Base-by-base conservation (phyloP, 2,329 filamentous ascomycete species). In the Ophiostoma himal-ulmi region DNA sequence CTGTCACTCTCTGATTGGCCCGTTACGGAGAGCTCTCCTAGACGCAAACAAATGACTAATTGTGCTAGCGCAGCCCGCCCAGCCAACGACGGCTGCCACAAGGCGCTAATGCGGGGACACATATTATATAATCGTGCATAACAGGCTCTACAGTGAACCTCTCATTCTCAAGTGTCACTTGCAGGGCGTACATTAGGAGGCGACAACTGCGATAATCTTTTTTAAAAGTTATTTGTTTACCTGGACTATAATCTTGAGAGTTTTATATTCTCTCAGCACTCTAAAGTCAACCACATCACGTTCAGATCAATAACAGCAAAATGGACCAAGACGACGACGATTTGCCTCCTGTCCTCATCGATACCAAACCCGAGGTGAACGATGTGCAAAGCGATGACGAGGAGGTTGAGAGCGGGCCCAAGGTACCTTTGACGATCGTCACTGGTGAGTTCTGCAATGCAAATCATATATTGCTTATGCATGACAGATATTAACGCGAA, bases 351-450 rank as follows among this genome's bases (percentile, higher is more conserved):
- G 85, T 89, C 75, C 82, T 92, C 72, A 82, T 88, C 39, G 82
- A 86, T 69, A 81, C 82, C 65, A 67, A 48, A 13, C 34, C 22
- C 13, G 37, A 48, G 68, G 81, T 82, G 5, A 80, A 78, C 73
- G 73, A 76, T 17, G 77, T 77, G 3, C 20, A 11, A 20, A 13
- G 14, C 22, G 79, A 64, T 6, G 68, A 68, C 14, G 69, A 70
- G 10, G 71, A 82, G 22, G 82, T 84, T 65, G 85, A 88, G 72
- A 83, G 84, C 67, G 78, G 81, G 8, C 80, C 86, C 72, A 93
- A 91, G 79, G 92, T 94, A 0, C 92, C 92, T 22, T 92, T 95
- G 73, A 94, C 92, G 0, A 93, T 95, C 73, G 90, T 95, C 11
- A 95, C 92, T 69, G 92, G 89, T 88, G 30, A 11, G 70, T 37